Conservation (phyloP, 192 early-diverging fungal species). For the Coemansia sp. region DNA sequence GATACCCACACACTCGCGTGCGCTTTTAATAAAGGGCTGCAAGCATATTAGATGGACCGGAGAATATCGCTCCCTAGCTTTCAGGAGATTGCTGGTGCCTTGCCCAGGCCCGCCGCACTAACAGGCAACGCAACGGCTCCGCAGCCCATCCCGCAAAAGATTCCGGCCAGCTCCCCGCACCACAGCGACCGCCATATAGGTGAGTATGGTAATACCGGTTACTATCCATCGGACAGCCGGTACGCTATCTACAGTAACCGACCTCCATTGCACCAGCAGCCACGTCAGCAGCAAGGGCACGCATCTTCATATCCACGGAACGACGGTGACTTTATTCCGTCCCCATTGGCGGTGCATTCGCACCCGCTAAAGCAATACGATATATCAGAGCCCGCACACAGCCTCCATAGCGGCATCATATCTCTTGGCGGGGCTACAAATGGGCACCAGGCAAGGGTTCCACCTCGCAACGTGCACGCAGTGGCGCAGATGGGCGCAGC, state of each 20-base stretch:
- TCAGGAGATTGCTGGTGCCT: slow-evolving; percentile 37
- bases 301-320: slow-evolving; percentile 9
- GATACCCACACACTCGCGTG: not conserved
- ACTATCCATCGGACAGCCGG: slow-evolving; percentile 14
- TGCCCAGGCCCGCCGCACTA: slow-evolving; percentile 22
- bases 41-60: slow-evolving; percentile 20
- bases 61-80: slow-evolving; percentile 46
- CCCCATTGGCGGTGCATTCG: slow-evolving; percentile 5
- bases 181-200: not conserved
- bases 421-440: not conserved
- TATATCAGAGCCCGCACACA: not conserved
- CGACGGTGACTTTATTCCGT: not conserved
- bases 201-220: slow-evolving; percentile 1
- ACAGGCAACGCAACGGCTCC: slow-evolving; percentile 8
- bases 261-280: slow-evolving; percentile 10
- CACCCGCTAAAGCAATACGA: not conserved
- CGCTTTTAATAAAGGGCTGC: not conserved
- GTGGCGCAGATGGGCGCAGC: slow-evolving; percentile 26
- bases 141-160: slow-evolving; percentile 34
- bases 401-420: not conserved
- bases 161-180: slow-evolving; percentile 11
- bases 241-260: slow-evolving; percentile 15
- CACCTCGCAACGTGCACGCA: slow-evolving; percentile 26
- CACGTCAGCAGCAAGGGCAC: slow-evolving; percentile 11
- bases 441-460: not conserved